Evolutionary conservation across 2,329 filamentous ascomycete genomes (phyloP), one percentile per base, ranked within the genome.

Genomic region (Byssothecium circinans): DNA sequence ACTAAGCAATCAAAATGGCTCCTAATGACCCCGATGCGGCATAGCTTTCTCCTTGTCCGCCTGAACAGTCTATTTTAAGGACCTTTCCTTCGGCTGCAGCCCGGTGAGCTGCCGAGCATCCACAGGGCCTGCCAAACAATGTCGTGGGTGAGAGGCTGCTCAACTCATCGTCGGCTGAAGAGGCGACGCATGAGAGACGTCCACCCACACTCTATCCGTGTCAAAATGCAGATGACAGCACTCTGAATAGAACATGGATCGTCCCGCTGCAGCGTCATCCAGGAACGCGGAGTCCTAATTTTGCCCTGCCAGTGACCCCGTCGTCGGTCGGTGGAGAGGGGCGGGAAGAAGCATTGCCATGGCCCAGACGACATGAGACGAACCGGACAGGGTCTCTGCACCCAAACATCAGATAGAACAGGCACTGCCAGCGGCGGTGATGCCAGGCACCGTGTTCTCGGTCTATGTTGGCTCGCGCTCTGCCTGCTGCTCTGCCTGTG

Each of bases 11-110:
- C 20, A 17, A 18, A 40, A n/a, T 25, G n/a, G 27, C 39, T 20
- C 22, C 39, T 42, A 42, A 40, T 33, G 29, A 22, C 39, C 39
- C 11, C 5, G 2, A 22, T 22, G 8, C 17, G 20, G 25, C 23
- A 17, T 29, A 42, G 25, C 17, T 10, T 25, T 25, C 29, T 15
- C 39, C 27, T 33, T 29, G 39, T 33, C 39, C 39, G 11, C 20
- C 35, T n/a, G 35, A 18, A 18, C 35, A n/a, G 52, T 59, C 56
- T 66, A 66, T 64, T 66, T 66, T 64, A 59, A 59, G 63, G 61
- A 55, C 54, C 57, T 57, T 61, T 30, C 11, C 38, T 32, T 44
- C 35, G 17, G 29, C 49, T 41, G 43, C 47, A 36, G 17, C 30
- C 41, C 45, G 23, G 25, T 39, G 18, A 42, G 29, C 29, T 32